Evolutionary conservation across 2,329 filamentous ascomycete genomes (phyloP), one percentile per base, ranked within the genome.

Genomic region (Setomelanomma holmii): DNA sequence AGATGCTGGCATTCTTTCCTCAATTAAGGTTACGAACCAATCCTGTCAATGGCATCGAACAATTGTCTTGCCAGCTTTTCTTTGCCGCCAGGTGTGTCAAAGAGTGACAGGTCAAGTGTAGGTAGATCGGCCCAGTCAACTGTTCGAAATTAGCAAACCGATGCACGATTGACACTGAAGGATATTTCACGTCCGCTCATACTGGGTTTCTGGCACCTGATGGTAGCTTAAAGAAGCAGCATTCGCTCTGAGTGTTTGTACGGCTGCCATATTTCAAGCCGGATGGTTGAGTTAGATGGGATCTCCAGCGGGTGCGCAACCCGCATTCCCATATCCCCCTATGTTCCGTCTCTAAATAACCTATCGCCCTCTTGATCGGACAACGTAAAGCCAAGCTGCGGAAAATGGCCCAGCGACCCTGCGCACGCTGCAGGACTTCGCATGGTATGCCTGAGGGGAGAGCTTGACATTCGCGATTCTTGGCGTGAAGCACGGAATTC

Each of bases 1-100:
- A n/a, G n/a, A n/a, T n/a, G n/a, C 59, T 56, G n/a, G 34, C 33
- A 39, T 3, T 12, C n/a, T n/a, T n/a, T n/a, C n/a, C n/a, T n/a
- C n/a, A n/a, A 11, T 8, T 22, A 43, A 10, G 22, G 33, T 5
- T 19, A 12, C 43, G 19, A 19, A 45, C 43, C 35, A 22, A 45
- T 48, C n/a, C 42, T 48, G 1, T 53, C 46, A 19, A 83, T 79
- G 1, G 83, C 83, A 39, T 85, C 79, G 16, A 80, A 77, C 0
- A 86, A 73, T 52, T 85, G 80, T 27, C 78, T 75, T 1, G 82
- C 81, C 0, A 86, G 73, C 22, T 73, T 74, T 43, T 83, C 68
- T 56, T 83, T 85, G 4, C 82, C 82, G 1, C 78, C 80, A 0
- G 82, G 80, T 20, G 78, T 68, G 20, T 84, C 80, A 56, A 84